phyloP scores from a whole-genome alignment of 2,329 filamentous ascomycete genomes.

The Colletotrichum horii region DNA sequence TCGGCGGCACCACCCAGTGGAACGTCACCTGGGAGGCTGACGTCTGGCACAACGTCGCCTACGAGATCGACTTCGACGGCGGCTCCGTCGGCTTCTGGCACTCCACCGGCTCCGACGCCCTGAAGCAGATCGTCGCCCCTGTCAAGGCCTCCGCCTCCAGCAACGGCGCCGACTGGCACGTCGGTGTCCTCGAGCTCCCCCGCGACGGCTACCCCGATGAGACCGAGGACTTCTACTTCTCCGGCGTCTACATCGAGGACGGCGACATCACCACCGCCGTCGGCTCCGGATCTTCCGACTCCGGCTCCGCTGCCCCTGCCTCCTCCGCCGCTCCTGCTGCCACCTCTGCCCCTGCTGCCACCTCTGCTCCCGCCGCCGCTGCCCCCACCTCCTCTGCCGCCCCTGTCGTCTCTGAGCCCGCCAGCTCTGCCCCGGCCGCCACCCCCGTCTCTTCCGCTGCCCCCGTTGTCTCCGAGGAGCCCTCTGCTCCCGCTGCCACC shows the following conservation, averaged over 20 bases:
- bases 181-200: conserved; percentile 72
- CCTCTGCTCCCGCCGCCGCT: background rate
- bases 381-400: background rate
- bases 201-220: conserved; percentile 57
- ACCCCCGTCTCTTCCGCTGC: background rate
- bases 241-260: conserved; percentile 72
- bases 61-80: conserved; percentile 72
- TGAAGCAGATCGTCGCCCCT: conserved; percentile 64
- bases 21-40: conserved; percentile 63
- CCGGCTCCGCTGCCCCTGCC: background rate
- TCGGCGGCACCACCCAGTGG: conserved; percentile 67
- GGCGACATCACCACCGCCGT: conserved; percentile 35
- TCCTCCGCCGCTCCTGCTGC: background rate
- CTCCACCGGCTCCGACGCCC: conserved; percentile 63
- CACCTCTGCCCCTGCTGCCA: background rate
- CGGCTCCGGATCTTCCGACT: conserved; percentile 7
- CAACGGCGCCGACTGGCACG: conserved; percentile 75
- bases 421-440: conserved; percentile 7
- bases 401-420: background rate
- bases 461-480: conserved; percentile 9
- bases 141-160: conserved; percentile 65
- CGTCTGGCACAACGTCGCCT: conserved; percentile 78
- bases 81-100: conserved; percentile 73
- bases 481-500: conserved; percentile 8
- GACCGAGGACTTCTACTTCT: conserved; percentile 74